These are phyloP conservation scores for Ulota crispa DNA, from an alignment of 225 moss, liverwort and hornwort genomes.

Conservation along the genomic window DNA sequence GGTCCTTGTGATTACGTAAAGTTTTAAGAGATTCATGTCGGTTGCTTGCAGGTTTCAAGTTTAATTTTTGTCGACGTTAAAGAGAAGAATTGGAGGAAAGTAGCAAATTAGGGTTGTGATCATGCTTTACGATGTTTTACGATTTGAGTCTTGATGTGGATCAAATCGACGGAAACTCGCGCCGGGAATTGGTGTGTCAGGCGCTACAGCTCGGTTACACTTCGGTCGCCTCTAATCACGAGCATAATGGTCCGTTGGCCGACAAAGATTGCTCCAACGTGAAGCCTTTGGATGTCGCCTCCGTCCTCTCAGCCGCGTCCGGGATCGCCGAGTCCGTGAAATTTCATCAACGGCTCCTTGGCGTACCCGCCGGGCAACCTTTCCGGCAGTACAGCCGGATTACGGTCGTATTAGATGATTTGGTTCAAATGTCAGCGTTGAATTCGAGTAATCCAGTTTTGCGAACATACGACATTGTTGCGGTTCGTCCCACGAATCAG, in stretches of 20 bases:
- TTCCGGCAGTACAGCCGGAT: slow-evolving; percentile 89
- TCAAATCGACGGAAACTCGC: slow-evolving; percentile 52
- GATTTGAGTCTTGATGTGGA: slow-evolving; percentile 70
- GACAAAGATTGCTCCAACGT: slow-evolving; percentile 67
- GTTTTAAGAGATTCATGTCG: background rate
- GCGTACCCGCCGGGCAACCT: slow-evolving; percentile 51
- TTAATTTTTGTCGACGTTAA: background rate
- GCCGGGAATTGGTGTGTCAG: slow-evolving; percentile 77
- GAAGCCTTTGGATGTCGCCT: slow-evolving; percentile 64
- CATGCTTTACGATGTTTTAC: slow-evolving; percentile 84
- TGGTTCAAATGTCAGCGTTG: slow-evolving; percentile 51
- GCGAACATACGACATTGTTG: slow-evolving; percentile 81
- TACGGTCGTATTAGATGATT: slow-evolving; percentile 73
- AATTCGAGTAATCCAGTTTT: slow-evolving; percentile 70
- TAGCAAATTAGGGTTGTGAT: background rate
- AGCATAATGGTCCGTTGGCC: slow-evolving; percentile 61
- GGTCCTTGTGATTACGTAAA: no score
- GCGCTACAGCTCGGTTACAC: slow-evolving; percentile 87
- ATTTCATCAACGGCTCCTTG: slow-evolving; percentile 67
- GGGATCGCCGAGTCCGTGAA: slow-evolving; percentile 71
- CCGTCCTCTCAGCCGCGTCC: slow-evolving; percentile 55
- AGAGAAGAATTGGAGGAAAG: background rate
- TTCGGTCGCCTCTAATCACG: slow-evolving; percentile 63
- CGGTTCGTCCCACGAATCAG: slow-evolving; percentile 75
- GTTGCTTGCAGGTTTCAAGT: background rate